Base-by-base conservation (phyloP, 2,329 filamentous ascomycete genomes). In the Paraphoma sp. region DNA sequence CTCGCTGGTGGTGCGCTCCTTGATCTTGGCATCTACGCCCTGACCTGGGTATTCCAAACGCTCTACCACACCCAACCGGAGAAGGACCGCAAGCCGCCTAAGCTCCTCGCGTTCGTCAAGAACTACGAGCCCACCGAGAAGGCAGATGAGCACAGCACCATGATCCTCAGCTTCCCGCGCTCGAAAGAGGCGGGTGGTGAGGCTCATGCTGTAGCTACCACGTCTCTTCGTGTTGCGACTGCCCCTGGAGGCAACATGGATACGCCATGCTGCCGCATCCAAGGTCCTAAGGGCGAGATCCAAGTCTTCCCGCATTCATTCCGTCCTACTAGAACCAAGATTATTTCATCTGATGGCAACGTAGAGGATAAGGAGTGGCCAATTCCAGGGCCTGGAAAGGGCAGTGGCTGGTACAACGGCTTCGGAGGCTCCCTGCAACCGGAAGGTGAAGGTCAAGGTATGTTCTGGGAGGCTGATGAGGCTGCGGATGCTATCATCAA, bases 31-130 rank as follows among this genome's bases (percentile, higher is more conserved):
- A 90, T 97, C 76, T 97, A 97, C 80, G 87, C 91, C 45, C 79
- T 97, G 59, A 96, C 92, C 31, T 97, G 93, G 93, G 85, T 95
- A 6, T 96, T 94, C 83, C 92, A 96, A 78, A 89, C 89, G 44
- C 84, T 96, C 29, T 96, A 96, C 79, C 91, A 93, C 75, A 86
- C 90, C 3, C 89, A 93, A 70, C 83, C 88, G 1, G 82, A 74
- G 30, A 74, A 79, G 9, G 75, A 85, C 51, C 90, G 92, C 65
- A 85, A 91, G 75, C 71, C 84, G 1, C 93, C 93, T 5, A 83
- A 81, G 44, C 87, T 95, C 3, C 79, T 87, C 9, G 84, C 88
- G 0, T 86, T 90, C 50, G 70, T 80, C n/a, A 86, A 93, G 67
- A 87, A 86, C 71, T 89, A 90, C 72, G 92, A 92, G 76, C 75